Percentiles rank a stretch among this genome's conserved stretches.
phyloP scores from a whole-genome alignment of 371 early-diverging fungal species.

The Apophysomyces trapeziformis region DNA sequence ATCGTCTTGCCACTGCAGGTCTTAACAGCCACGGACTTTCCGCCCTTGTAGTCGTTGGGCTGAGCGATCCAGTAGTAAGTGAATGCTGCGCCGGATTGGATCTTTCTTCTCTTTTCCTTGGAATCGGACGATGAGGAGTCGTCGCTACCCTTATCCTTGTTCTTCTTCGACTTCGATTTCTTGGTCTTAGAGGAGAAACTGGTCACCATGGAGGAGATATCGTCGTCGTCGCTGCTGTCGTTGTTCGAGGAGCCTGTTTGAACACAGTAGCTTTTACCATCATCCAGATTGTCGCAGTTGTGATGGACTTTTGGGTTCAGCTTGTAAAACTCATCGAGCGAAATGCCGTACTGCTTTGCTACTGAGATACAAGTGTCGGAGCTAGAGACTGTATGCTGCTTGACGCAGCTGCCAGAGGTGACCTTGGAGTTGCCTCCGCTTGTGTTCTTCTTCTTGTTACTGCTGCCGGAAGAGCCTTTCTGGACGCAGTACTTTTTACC shows the following conservation, averaged over 20 bases:
- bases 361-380: slow-evolving; percentile 32
- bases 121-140: slow-evolving; percentile 17
- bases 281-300: slow-evolving; percentile 34
- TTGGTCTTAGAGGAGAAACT: slow-evolving; percentile 19
- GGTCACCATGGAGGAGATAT: slow-evolving; percentile 19
- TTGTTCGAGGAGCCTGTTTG: slow-evolving; percentile 10
- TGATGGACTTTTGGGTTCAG: slow-evolving; percentile 32
- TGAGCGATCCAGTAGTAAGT: slow-evolving; percentile 61
- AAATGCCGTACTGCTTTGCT: slow-evolving; percentile 30
- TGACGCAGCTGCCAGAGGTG: slow-evolving; percentile 22
- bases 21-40: slow-evolving; percentile 40
- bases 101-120: slow-evolving; percentile 37
- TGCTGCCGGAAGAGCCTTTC: slow-evolving; percentile 17
- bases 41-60: slow-evolving; percentile 36
- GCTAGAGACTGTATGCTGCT: slow-evolving; percentile 25
- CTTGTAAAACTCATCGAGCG: slow-evolving; percentile 31
- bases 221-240: slow-evolving; percentile 10
- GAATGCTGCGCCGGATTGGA: slow-evolving; percentile 43
- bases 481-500: slow-evolving; percentile 48
- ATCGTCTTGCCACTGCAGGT: slow-evolving; percentile 48
- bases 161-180: slow-evolving; percentile 11
- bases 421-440: neutral
- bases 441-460: slow-evolving; percentile 1
- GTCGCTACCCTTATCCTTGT: slow-evolving; percentile 8
- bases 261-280: slow-evolving; percentile 33